These are phyloP conservation scores for Aureobasidium sp. DNA, from an alignment of 2,329 filamentous ascomycete species.

Conservation along the genomic window DNA sequence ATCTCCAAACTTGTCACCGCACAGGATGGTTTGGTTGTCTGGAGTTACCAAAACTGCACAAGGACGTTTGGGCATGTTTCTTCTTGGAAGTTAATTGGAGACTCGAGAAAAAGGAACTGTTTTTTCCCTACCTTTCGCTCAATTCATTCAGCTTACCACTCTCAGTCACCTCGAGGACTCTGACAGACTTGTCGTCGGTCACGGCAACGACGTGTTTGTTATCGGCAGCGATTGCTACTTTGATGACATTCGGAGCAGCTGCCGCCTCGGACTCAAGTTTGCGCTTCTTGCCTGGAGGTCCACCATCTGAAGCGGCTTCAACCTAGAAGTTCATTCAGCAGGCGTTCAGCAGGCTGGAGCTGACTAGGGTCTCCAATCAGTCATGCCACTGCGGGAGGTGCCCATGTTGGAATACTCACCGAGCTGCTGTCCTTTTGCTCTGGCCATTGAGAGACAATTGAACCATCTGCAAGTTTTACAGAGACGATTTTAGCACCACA, in stretches of 20 bases:
- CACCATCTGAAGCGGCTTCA: constrained; percentile 20
- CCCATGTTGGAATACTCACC: constrained; percentile 13
- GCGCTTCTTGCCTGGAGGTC: constrained; percentile 34
- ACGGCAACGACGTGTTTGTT: constrained; percentile 65
- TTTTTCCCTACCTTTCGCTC: constrained; percentile 56
- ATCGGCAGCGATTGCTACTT: constrained; percentile 55
- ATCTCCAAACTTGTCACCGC: constrained; percentile 93
- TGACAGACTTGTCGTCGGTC: constrained; percentile 85
- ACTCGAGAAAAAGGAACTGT: background rate
- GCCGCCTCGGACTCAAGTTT: constrained; percentile 25
- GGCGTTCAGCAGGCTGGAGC: background rate
- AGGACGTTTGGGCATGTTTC: constrained; percentile 82
- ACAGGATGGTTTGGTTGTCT: constrained; percentile 65
- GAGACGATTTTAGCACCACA: constrained; percentile 64
- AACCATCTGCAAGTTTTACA: constrained; percentile 52
- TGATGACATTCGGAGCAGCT: constrained; percentile 50
- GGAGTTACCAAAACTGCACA: constrained; percentile 64
- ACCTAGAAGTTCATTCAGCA: background rate
- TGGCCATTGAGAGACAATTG: constrained; percentile 55
- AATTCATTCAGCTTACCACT: constrained; percentile 56
- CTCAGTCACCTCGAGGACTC: constrained; percentile 64
- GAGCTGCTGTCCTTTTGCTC: constrained; percentile 19
- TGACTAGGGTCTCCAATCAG: constrained; percentile 8
- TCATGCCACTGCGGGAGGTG: background rate
- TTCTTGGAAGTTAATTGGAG: constrained; percentile 27